These are phyloP conservation scores for Colletotrichum ledebouriae DNA, from an alignment of 2,329 filamentous ascomycete genomes.

Conservation along the genomic window DNA sequence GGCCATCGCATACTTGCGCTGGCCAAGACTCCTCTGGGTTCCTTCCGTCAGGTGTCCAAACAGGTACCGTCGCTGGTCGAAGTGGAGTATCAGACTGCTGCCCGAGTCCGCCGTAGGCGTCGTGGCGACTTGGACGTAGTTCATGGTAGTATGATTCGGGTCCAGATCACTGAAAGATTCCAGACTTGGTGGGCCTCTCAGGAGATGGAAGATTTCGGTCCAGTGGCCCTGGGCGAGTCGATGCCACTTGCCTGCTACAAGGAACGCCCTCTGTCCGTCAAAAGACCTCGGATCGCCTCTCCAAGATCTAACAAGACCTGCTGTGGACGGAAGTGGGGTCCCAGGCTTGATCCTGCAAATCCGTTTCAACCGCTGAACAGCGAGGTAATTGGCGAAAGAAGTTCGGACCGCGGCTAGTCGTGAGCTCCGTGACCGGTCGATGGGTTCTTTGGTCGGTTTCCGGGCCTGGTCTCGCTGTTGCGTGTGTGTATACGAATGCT, in stretches of 20 bases:
- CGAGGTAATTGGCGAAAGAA: too few species aligned
- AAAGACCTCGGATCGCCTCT: conserved; percentile 16
- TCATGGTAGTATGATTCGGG: conserved; percentile 73
- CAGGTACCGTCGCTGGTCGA: conserved; percentile 85
- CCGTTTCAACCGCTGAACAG: too few species aligned
- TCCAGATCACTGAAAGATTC: not conserved
- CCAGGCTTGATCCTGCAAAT: too few species aligned
- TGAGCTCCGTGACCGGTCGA: too few species aligned
- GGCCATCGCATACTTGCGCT: conserved; percentile 74
- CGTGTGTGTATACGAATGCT: too few species aligned
- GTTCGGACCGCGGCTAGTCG: too few species aligned
- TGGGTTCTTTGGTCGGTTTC: too few species aligned
- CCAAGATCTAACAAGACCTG: too few species aligned
- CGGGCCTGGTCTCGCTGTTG: too few species aligned
- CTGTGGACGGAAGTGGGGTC: too few species aligned
- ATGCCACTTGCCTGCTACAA: not conserved
- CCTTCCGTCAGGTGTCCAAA: conserved; percentile 89
- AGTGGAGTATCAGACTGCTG: conserved; percentile 81
- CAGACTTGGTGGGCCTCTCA: not conserved
- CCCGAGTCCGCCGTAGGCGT: conserved; percentile 93
- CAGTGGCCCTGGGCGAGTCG: too few species aligned
- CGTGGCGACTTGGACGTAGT: conserved; percentile 79
- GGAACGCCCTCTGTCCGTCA: conserved; percentile 1
- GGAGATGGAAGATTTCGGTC: not conserved
- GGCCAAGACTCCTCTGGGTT: conserved; percentile 80